phyloP scores from a whole-genome alignment of 1,139 yeast genomes.

The Saccharomyces hybrid region DNA sequence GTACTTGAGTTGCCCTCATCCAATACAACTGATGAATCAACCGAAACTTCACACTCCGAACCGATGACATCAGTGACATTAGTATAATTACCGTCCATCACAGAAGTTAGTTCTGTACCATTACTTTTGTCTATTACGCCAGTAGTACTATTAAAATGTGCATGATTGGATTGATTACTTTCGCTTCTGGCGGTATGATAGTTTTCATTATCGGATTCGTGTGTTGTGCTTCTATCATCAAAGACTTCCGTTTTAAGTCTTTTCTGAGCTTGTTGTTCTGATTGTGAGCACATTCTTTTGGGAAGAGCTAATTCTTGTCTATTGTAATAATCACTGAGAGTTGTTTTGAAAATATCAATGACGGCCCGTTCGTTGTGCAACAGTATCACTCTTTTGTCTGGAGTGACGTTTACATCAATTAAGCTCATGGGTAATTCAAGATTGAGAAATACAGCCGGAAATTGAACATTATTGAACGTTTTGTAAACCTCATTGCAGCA shows the following conservation, averaged over 20 bases:
- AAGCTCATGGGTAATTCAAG: slow-evolving; percentile 44
- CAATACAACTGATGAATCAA: neutral
- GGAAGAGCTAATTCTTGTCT: slow-evolving; percentile 38
- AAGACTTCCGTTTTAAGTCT: slow-evolving; percentile 5
- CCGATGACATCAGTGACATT: neutral
- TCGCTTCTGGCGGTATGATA: neutral
- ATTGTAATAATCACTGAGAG: slow-evolving; percentile 39
- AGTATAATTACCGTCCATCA: neutral
- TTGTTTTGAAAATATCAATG: slow-evolving; percentile 43
- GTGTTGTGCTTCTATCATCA: slow-evolving; percentile 4
- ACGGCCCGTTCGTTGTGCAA: slow-evolving; percentile 58
- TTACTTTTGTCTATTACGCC: neutral
- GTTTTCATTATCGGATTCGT: neutral
- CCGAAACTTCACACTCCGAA: neutral
- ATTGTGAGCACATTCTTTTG: slow-evolving; percentile 7
- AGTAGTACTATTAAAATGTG: neutral
- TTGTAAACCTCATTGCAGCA: slow-evolving; percentile 68
- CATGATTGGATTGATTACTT: neutral
- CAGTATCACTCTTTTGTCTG: slow-evolving; percentile 73
- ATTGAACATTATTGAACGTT: slow-evolving; percentile 62
- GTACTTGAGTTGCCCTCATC: neutral
- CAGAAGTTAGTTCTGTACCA: neutral
- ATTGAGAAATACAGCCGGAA: slow-evolving; percentile 65
- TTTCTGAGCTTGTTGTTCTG: slow-evolving; percentile 7
- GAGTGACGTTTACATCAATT: slow-evolving; percentile 81